Conservation (phyloP, 495 filamentous ascomycete species). For the Schizothecium vesticola region DNA sequence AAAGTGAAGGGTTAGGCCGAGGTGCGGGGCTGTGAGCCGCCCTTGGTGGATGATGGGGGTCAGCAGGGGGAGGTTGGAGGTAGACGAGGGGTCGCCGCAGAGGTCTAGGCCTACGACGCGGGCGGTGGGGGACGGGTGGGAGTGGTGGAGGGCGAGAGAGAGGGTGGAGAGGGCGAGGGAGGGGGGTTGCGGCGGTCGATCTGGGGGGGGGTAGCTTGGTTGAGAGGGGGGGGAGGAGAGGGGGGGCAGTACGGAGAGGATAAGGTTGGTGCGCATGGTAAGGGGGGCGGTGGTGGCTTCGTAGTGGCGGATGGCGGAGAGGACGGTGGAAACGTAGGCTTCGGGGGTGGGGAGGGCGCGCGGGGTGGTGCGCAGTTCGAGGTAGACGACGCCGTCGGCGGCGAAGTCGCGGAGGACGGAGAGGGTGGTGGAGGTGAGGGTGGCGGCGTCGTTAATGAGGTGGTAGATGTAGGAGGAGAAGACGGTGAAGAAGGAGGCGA, state of each 20-base stretch:
- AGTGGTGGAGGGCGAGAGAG: constrained; percentile 55
- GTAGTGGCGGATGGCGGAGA: constrained; percentile 52
- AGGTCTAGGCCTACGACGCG: constrained; percentile 76
- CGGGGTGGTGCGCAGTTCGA: constrained; percentile 79
- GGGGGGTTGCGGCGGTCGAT: constrained; percentile 60
- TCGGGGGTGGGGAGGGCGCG: constrained; percentile 49
- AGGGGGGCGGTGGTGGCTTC: constrained; percentile 15
- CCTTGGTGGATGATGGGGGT: constrained; percentile 52
- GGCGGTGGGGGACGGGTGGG: constrained; percentile 1
- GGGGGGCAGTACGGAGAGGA: constrained; percentile 48
- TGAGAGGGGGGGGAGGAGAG: neutral
- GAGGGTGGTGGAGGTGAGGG: constrained; percentile 57
- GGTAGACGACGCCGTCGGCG: constrained; percentile 67
- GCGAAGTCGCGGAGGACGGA: constrained; percentile 67
- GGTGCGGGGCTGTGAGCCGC: constrained; percentile 33
- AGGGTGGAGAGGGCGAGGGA: constrained; percentile 56
- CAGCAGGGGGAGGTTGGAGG: constrained; percentile 54
- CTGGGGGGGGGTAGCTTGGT: neutral
- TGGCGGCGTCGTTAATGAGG: constrained; percentile 55
- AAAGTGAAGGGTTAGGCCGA: constrained; percentile 73
- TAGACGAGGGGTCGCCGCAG: constrained; percentile 70
- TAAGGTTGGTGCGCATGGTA: constrained; percentile 54
- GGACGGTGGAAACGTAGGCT: constrained; percentile 60
- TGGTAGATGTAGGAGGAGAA: constrained; percentile 76
- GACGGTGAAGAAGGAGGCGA: constrained; percentile 61